These are phyloP conservation scores for Colletotrichum chrysophilum DNA, from an alignment of 2,329 filamentous ascomycete species.

Conservation along the genomic window DNA sequence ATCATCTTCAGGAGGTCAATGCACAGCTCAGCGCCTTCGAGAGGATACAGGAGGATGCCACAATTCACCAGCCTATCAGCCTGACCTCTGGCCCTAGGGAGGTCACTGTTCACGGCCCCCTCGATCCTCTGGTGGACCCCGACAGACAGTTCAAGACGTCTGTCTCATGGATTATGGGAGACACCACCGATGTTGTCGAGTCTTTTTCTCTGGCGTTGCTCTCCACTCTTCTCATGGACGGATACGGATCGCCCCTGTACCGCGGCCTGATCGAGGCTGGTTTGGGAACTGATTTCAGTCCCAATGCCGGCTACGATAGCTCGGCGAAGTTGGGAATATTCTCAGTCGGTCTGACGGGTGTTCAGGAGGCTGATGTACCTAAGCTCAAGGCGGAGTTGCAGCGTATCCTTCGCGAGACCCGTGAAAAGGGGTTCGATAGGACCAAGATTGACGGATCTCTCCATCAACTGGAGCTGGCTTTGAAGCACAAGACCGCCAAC, in stretches of 20 bases:
- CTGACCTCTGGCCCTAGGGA: constrained; percentile 70
- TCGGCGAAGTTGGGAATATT: constrained; percentile 82
- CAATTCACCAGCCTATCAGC: constrained; percentile 78
- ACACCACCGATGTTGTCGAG: constrained; percentile 82
- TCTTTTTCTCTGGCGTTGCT: constrained; percentile 86
- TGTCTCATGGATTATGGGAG: constrained; percentile 88
- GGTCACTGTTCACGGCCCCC: constrained; percentile 77
- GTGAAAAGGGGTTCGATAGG: constrained; percentile 81
- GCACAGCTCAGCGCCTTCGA: constrained; percentile 76
- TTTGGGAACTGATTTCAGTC: constrained; percentile 90
- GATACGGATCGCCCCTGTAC: constrained; percentile 94
- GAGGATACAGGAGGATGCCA: constrained; percentile 69
- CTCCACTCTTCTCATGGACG: constrained; percentile 85
- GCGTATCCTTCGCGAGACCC: constrained; percentile 72
- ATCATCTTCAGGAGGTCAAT: constrained; percentile 82
- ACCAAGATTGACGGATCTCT: constrained; percentile 93
- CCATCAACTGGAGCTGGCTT: constrained; percentile 88
- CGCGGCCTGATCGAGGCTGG: constrained; percentile 87
- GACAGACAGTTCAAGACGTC: constrained; percentile 95
- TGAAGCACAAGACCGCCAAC: constrained; percentile 96
- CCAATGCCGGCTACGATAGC: constrained; percentile 90
- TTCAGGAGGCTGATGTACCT: constrained; percentile 78
- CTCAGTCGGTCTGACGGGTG: constrained; percentile 89
- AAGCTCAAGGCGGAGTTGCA: constrained; percentile 78
- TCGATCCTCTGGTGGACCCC: constrained; percentile 84